A percentile compares a stretch with the other conserved stretches of the same genome.
These are phyloP conservation scores for Aspergillus nanangensis DNA, from an alignment of 495 filamentous ascomycete species.

Conservation along the genomic window DNA sequence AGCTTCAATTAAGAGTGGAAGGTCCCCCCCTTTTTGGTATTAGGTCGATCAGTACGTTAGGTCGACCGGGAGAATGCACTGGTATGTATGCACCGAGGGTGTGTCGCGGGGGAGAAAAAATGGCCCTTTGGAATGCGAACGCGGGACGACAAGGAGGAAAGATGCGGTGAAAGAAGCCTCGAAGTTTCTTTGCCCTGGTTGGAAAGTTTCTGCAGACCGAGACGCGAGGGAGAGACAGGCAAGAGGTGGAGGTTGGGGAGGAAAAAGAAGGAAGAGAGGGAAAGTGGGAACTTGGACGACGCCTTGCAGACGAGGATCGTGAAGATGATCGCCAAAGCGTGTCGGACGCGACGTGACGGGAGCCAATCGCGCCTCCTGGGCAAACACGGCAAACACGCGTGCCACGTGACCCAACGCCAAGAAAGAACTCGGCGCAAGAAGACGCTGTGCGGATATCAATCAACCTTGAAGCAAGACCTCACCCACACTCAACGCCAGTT, in stretches of 20 bases:
- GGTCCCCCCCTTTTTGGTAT: background rate
- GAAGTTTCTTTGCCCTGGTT: conserved; percentile 2
- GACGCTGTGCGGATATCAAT: background rate
- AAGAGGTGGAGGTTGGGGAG: conserved; percentile 21
- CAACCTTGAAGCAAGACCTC: conserved; percentile 1
- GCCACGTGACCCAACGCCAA: conserved; percentile 15
- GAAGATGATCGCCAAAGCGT: conserved; percentile 38
- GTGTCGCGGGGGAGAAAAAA: conserved; percentile 13
- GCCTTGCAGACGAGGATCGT: conserved; percentile 36
- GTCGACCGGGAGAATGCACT: conserved; percentile 18
- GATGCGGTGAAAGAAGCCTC: conserved; percentile 10
- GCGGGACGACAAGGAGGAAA: conserved; percentile 12
- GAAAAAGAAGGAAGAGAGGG: conserved; percentile 18
- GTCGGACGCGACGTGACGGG: conserved; percentile 43
- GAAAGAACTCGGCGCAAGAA: conserved; percentile 8
- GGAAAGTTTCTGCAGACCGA: background rate
- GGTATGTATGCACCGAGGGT: conserved; percentile 16
- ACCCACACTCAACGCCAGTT: too few relatives aligned
- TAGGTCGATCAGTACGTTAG: conserved; percentile 6
- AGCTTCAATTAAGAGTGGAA: too few relatives aligned
- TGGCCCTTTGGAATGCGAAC: conserved; percentile 19
- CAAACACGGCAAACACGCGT: conserved; percentile 20
- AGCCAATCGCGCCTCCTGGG: conserved; percentile 31
- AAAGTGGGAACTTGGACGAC: too few relatives aligned
- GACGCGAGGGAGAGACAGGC: conserved; percentile 10